Evolutionary conservation across 768 basidiomycete species (phyloP), one percentile per base, ranked within the genome.

Genomic region (Daedaleopsis nitida): DNA sequence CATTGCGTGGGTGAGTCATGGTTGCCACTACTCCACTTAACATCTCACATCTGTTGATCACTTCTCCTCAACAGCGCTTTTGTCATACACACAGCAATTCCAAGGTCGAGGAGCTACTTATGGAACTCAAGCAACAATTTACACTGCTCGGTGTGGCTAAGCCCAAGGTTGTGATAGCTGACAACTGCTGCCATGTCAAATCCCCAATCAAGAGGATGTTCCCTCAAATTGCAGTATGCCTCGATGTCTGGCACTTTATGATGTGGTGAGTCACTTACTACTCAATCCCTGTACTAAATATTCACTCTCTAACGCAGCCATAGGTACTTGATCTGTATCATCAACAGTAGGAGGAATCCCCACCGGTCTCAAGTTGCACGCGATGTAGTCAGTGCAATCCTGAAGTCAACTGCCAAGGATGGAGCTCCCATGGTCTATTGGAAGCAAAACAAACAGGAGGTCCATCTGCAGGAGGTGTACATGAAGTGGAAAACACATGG

Each of bases 121-220:
- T 17, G 6, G 66, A 66, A 16, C 32, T 64, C 24, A 60, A 63
- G 14, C 37, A 14, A 39, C 37, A 34, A 12, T 52, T 45, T 17
- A 8, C 16, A 13, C 11, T 45, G 1, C 5, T 45, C 1, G n/a
- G 66, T 6, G 57, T 51, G 10, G 35, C 57, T 1, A 37, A 55
- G 7, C 70, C 67, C 0, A 57, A 66, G 13, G 64, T 67, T 55
- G 61, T 58, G 6, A 55, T 69, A 2, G 62, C 27, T 0, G 65
- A 72, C 32, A 72, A 72, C 38, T 70, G 70, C 53, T 72, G 69
- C 55, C 59, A 62, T 14, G 57, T 69, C 0, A 42, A 48, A 16
- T 45, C 13, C 6, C 60, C 66, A 0, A 24, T 70, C 5, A 10
- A 24, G 13, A 13, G 37, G 1, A 59, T 52, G 1, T 57, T 71